Conservation (phyloP, 176 grass and related monocot species). For the Phoenix dactylifera region DNA sequence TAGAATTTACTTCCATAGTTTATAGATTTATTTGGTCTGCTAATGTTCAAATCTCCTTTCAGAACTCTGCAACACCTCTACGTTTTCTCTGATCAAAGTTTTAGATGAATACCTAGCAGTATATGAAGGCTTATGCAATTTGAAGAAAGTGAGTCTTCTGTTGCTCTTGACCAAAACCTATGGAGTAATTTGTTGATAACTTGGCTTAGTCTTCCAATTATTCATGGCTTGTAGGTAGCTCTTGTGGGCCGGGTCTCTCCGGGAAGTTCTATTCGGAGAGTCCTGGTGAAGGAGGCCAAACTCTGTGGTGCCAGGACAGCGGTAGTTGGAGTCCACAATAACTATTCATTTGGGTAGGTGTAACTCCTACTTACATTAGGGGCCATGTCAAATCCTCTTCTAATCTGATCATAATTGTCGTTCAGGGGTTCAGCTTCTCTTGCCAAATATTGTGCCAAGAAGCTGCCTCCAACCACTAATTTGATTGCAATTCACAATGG, state of each 20-base stretch:
- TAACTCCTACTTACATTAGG: too few species aligned
- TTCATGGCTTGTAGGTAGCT: slow-evolving; percentile 39
- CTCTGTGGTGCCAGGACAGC: slow-evolving; percentile 61
- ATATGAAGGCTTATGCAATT: slow-evolving; percentile 56
- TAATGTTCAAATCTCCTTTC: slow-evolving; percentile 8
- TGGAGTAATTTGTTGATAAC: too few species aligned
- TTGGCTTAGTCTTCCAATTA: background rate
- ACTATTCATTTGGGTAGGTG: slow-evolving; percentile 71
- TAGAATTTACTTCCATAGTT: too few species aligned
- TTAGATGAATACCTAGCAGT: slow-evolving; percentile 68
- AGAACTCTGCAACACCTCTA: slow-evolving; percentile 66
- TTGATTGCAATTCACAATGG: slow-evolving; percentile 69
- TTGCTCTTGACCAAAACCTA: too few species aligned
- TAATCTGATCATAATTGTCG: background rate
- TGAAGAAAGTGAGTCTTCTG: slow-evolving; percentile 45
- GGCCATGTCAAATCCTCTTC: background rate
- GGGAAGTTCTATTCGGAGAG: slow-evolving; percentile 71
- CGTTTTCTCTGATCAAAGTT: slow-evolving; percentile 58
- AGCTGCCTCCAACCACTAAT: slow-evolving; percentile 65
- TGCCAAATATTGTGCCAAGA: slow-evolving; percentile 87
- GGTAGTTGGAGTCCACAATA: slow-evolving; percentile 72
- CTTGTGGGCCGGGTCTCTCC: slow-evolving; percentile 77
- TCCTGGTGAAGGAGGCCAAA: slow-evolving; percentile 84
- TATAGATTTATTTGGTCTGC: background rate
- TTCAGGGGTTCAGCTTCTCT: slow-evolving; percentile 56